Base-by-base conservation (phyloP, 805 yeast species). In the Saturnispora saitoi region DNA sequence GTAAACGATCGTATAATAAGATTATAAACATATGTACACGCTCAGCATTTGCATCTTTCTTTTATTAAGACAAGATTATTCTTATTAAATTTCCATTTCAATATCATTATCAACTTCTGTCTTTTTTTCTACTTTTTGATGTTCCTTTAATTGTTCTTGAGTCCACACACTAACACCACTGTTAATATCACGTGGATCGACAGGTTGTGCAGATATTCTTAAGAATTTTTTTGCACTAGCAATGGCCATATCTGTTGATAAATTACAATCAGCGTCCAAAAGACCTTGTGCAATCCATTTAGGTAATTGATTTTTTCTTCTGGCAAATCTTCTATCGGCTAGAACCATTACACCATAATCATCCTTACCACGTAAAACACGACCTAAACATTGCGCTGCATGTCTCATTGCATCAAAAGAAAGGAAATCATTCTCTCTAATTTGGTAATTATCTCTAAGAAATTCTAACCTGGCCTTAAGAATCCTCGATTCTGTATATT, bases 331-430 rank as follows among this genome's bases (percentile, higher is more conserved):
- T 56, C 96, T 73, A 64, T 93, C 99, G 0, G 99, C 99, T 52
- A 93, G 69, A 39, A 93, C 97, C 99, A 93, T 93, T 56, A 93
- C 85, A 54, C 99, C 99, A 65, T 93, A 93, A 70, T 93, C 99
- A 62, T 93, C 97, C 64, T 93, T 93, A 56, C 99, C 99, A 70
- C 99, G 79, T 54, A 93, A 70, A 48, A 93, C 99, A 62, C 99
- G 80, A 10, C 99, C 99, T 60, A 93, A 69, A 68, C 99, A 93
- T 66, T 93, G 99, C 0, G 99, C 98, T 4, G 98, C 99, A 69
- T 93, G 99, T 62, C 99, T 80, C 99, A 93, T 93, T 12, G 99
- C 99, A 67, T 93, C 99, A 73, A 93, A 93, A 10, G 98, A 90
- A 34, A 93, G 64, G 62, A 93, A 93, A 60, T 93, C 99, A 61